Conservation (phyloP, 2,329 filamentous ascomycete species). For the Diplodia intermedia region DNA sequence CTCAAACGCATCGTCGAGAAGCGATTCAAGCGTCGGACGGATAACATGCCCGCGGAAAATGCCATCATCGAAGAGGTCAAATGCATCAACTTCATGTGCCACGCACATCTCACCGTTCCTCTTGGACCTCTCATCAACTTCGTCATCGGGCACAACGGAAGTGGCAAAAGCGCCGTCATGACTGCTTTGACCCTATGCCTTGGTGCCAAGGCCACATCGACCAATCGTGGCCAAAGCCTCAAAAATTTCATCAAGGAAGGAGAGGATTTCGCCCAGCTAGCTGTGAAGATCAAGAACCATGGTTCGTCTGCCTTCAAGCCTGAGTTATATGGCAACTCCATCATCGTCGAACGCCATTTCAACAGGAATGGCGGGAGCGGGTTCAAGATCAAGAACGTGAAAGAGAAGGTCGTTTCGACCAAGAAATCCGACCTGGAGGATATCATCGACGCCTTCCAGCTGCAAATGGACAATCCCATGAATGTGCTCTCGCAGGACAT, state of each 20-base stretch:
- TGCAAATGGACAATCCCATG: slow-evolving; percentile 96
- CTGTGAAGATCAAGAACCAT: slow-evolving; percentile 87
- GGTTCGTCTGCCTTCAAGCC: slow-evolving; percentile 84
- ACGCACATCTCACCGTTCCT: slow-evolving; percentile 78
- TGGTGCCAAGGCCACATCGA: slow-evolving; percentile 91
- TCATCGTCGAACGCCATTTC: slow-evolving; percentile 92
- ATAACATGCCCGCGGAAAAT: slow-evolving; percentile 77
- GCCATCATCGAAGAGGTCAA: slow-evolving; percentile 88
- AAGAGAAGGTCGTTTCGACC: slow-evolving; percentile 74
- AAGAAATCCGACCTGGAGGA: slow-evolving; percentile 90
- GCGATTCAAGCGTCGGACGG: slow-evolving; percentile 36
- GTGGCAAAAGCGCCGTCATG: slow-evolving; percentile 93
- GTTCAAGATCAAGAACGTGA: slow-evolving; percentile 83
- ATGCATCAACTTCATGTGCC: slow-evolving; percentile 97
- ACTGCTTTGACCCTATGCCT: slow-evolving; percentile 92
- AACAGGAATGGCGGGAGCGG: slow-evolving; percentile 74
- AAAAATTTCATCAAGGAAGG: slow-evolving; percentile 90
- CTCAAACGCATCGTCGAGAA: slow-evolving; percentile 2
- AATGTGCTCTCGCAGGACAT: slow-evolving; percentile 96
- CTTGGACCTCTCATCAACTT: slow-evolving; percentile 98
- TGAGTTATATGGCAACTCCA: slow-evolving; percentile 81
- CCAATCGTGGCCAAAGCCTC: slow-evolving; percentile 87
- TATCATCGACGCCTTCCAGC: slow-evolving; percentile 88
- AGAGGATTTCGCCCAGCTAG: slow-evolving; percentile 1
- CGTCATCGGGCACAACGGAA: slow-evolving; percentile 96